A percentile compares a stretch with the other conserved stretches of the same genome.
Evolutionary conservation across 106 monocot genomes (phyloP).

Genomic region (Dendrobium officinale): DNA sequence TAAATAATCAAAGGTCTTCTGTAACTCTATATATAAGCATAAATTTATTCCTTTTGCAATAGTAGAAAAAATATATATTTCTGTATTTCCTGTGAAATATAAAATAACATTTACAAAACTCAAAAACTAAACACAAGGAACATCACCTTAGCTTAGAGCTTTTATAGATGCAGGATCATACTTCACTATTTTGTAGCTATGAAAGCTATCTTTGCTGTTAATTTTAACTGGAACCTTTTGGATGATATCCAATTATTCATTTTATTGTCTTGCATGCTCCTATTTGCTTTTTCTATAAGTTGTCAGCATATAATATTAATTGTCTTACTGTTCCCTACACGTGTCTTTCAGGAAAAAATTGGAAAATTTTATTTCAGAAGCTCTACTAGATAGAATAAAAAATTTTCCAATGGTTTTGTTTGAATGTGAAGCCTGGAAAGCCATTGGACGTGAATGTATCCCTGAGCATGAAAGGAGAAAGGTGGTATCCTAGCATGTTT

Average conservation of each 20-base stretch:
- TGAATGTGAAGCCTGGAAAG: slow-evolving; percentile 38
- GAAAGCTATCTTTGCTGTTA: neutral
- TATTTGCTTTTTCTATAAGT: neutral
- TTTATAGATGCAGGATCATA: neutral
- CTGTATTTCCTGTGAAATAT: no score
- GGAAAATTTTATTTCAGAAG: slow-evolving; percentile 31
- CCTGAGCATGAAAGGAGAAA: slow-evolving; percentile 29
- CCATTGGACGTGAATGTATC: slow-evolving; percentile 21
- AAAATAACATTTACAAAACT: no score
- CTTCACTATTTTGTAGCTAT: neutral
- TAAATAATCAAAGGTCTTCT: no score
- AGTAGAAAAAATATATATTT: no score
- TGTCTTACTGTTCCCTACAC: neutral
- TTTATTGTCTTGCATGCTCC: neutral
- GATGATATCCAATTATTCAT: neutral
- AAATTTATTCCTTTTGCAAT: no score
- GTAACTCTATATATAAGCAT: no score
- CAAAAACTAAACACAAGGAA: no score
- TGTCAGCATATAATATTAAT: neutral
- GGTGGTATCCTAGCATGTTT: slow-evolving; percentile 12
- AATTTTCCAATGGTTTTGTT: slow-evolving; percentile 25
- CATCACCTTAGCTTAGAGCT: neutral
- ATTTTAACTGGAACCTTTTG: neutral
- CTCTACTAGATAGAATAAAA: slow-evolving; percentile 20
- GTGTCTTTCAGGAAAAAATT: slow-evolving; percentile 32